phyloP scores from a whole-genome alignment of 495 filamentous ascomycete species.

The Talaromyces liani region DNA sequence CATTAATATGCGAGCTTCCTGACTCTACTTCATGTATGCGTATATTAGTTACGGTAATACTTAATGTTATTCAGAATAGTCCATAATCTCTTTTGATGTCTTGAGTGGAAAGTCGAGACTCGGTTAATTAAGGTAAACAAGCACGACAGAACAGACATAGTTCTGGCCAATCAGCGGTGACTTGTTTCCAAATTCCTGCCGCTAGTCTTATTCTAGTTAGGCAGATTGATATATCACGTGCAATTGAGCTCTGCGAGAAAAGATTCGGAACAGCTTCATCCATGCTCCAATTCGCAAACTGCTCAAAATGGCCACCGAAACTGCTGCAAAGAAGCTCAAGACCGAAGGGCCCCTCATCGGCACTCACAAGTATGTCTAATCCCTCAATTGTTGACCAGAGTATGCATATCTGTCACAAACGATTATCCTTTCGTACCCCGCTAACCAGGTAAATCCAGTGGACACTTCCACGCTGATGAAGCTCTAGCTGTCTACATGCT shows the following conservation, averaged over 20 bases:
- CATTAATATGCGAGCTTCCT: too few species aligned
- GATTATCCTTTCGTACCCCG: not conserved
- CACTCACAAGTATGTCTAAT: conserved; percentile 64
- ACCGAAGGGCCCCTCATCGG: conserved; percentile 60
- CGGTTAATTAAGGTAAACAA: too few species aligned
- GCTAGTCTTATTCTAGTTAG: not conserved
- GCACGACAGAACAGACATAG: not conserved
- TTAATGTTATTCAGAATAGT: too few species aligned
- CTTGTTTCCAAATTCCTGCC: not conserved
- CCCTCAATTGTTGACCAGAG: not conserved
- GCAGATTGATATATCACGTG: not conserved
- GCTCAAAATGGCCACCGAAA: conserved; percentile 55
- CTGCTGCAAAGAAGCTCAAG: conserved; percentile 66
- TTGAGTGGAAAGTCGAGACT: too few species aligned
- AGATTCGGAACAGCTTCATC: not conserved
- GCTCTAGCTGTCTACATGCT: conserved; percentile 97
- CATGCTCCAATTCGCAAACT: conserved; percentile 18
- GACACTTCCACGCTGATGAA: conserved; percentile 98
- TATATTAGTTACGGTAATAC: too few species aligned
- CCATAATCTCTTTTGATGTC: too few species aligned
- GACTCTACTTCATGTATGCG: too few species aligned
- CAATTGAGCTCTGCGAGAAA: not conserved
- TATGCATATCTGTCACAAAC: not conserved
- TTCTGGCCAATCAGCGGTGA: not conserved
- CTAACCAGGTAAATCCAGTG: conserved; percentile 36